Base-by-base conservation (phyloP, 2,329 filamentous ascomycete species). In the Cercospora sp. region DNA sequence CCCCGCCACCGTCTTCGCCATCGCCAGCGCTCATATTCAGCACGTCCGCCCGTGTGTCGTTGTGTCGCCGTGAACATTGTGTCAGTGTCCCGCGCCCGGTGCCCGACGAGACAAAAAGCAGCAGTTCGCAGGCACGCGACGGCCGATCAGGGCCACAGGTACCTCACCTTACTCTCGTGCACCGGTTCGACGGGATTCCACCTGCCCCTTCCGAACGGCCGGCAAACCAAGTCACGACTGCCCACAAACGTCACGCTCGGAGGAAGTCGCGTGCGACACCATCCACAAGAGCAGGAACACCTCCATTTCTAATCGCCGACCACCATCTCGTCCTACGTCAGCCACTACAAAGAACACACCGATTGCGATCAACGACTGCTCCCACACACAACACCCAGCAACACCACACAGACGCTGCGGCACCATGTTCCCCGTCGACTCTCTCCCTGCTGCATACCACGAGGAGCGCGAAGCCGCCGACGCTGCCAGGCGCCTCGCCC, bases 361-460 rank as follows among this genome's bases (percentile, higher is more conserved):
- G 28, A 60, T 13, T 40, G 40, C 60, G 36, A 48, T 23, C 45
- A 51, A 51, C 45, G 10, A 20, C 45, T 23, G 45, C 45, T 13
- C 45, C 18, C 5, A 23, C 20, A 23, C 10, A 5, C 42, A n/a
- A 57, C 45, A 63, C 45, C 28, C 28, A 58, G 28, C 48, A 48
- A 18, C 10, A 31, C 1, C 57, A 58, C 60, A 60, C 28, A 60
- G 59, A 53, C 60, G 40, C 60, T 13, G 53, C 63, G 23, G n/a
- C 66, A 75, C 30, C 28, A 78, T 78, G 76, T 78, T 76, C 67
- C 73, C 76, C n/a, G 72, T 73, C 70, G 77, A 78, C 63, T 68
- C 70, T 57, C 67, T 78, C 28, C 75, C 73, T 10, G 67, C 76
- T n/a, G 60, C 70, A 33, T 78, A 78, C 72, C 72, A 70, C 69